Conservation (phyloP, 2,329 filamentous ascomycete species). For the Thermothelomyces thermophilus region DNA sequence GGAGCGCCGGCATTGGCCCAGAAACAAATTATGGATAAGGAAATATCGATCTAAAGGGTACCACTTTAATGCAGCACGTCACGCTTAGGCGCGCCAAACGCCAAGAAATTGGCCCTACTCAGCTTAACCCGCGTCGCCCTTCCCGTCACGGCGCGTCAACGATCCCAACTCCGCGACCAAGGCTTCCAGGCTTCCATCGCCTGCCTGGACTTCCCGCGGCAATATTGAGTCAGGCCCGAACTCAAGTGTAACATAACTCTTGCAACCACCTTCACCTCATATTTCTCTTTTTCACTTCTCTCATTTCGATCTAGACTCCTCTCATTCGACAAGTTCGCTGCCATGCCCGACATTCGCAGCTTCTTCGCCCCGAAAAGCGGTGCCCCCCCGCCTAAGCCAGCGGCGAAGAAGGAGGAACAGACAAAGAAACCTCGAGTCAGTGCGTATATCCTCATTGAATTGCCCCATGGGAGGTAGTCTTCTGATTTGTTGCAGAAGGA, state of each 20-base stretch:
- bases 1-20: background rate
- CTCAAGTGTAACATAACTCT: no score
- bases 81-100: slow-evolving; percentile 19
- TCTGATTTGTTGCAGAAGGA: slow-evolving; percentile 33
- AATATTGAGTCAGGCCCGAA: background rate
- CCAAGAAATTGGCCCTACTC: slow-evolving; percentile 18
- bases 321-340: slow-evolving; percentile 9
- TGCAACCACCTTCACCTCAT: no score
- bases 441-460: slow-evolving; percentile 27
- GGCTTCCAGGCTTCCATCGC: slow-evolving; percentile 23
- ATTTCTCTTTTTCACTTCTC: background rate
- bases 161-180: background rate
- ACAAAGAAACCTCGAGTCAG: slow-evolving; percentile 42
- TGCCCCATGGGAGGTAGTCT: background rate
- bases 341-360: slow-evolving; percentile 84
- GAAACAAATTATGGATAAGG: background rate
- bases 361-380: slow-evolving; percentile 79
- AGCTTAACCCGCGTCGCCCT: slow-evolving; percentile 17
- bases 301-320: background rate
- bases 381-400: slow-evolving; percentile 45
- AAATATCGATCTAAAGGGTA: background rate
- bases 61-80: slow-evolving; percentile 3
- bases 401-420: slow-evolving; percentile 41
- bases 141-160: slow-evolving; percentile 17
- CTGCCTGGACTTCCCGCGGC: slow-evolving; percentile 12